Conservation (phyloP, 2,329 filamentous ascomycete species). For the Raffaelea deltoideospora region DNA sequence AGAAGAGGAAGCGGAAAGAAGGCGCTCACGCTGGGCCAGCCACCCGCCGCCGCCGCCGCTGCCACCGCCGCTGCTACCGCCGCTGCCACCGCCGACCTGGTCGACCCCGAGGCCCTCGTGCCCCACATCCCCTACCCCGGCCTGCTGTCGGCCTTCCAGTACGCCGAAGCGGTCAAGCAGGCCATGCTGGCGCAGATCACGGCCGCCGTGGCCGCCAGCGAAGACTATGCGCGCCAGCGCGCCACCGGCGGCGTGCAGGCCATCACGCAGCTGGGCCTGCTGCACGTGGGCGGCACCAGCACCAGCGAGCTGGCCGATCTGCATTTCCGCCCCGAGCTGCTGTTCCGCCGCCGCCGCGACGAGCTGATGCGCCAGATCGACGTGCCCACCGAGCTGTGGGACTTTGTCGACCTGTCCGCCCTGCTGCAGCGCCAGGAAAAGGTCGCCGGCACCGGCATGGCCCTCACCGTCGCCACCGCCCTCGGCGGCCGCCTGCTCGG, state of each 20-base stretch:
- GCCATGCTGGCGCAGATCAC: constrained; percentile 86
- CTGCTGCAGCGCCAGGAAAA: constrained; percentile 88
- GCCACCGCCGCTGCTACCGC: constrained; percentile 65
- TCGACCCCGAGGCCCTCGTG: constrained; percentile 49
- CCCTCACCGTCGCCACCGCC: constrained; percentile 77
- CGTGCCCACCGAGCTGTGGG: constrained; percentile 73
- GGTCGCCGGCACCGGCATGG: constrained; percentile 85
- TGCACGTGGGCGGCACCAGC: constrained; percentile 83
- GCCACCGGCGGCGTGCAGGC: constrained; percentile 69
- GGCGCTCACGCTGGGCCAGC: too few species aligned
- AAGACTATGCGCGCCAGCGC: constrained; percentile 68
- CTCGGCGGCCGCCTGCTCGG: constrained; percentile 70
- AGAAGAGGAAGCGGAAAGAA: too few species aligned
- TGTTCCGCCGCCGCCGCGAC: constrained; percentile 81
- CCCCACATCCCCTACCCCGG: constrained; percentile 80
- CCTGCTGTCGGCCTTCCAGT: constrained; percentile 70
- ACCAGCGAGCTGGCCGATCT: constrained; percentile 75
- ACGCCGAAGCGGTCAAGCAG: constrained; percentile 81
- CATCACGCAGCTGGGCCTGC: constrained; percentile 75
- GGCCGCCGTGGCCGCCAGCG: constrained; percentile 60
- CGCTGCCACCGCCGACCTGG: constrained; percentile 56
- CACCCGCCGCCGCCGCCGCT: constrained; percentile 74
- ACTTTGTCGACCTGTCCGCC: constrained; percentile 81
- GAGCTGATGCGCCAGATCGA: constrained; percentile 72
- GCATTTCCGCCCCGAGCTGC: constrained; percentile 78